Evolutionary conservation across 768 basidiomycete genomes (phyloP), one percentile per base, ranked within the genome.

Genomic region (Amanita phalloides): DNA sequence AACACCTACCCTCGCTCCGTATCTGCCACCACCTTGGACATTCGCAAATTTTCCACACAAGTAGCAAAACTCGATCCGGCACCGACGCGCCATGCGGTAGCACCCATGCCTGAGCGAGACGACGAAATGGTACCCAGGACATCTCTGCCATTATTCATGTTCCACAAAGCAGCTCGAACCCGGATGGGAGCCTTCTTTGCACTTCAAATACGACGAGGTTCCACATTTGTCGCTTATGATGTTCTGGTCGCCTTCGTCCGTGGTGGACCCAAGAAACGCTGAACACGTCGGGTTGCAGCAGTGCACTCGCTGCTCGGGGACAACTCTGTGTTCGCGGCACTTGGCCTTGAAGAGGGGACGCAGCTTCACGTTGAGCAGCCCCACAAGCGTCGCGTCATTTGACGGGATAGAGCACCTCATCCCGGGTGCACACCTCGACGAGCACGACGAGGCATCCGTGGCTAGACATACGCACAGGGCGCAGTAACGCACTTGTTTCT

Each of bases 41-140:
- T 0, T 0, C 4, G 51, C 85, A 89, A 0, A 64, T 71, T 64
- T 79, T 84, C 84, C 84, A 87, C 6, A 87, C 7, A 80, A 46
- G 60, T 86, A 84, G 57, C 83, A 85, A 61, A 85, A 84, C 55
- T 85, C 60, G 0, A 70, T 66, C 4, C 68, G 62, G 59, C 81
- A 82, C n/a, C 72, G n/a, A n/a, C n/a, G n/a, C n/a, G n/a, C n/a
- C n/a, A n/a, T n/a, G n/a, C n/a, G n/a, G 60, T 75, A 79, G 54
- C 83, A 84, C 0, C 83, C 82, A 5, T 68, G 56, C 14, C 64
- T 59, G 14, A 82, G 69, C 55, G 84, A 82, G 39, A 84, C 70
- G 46, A 84, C 68, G n/a, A 70, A 64, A 4, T 67, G 58, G 58
- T 83, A 85, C 3, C 71, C 71, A 0, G 82, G 82, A 58, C 83